Percentiles rank a stretch among this genome's conserved stretches.
Evolutionary conservation across 345 rosid genomes (phyloP).

Genomic region (Litchi chinensis): DNA sequence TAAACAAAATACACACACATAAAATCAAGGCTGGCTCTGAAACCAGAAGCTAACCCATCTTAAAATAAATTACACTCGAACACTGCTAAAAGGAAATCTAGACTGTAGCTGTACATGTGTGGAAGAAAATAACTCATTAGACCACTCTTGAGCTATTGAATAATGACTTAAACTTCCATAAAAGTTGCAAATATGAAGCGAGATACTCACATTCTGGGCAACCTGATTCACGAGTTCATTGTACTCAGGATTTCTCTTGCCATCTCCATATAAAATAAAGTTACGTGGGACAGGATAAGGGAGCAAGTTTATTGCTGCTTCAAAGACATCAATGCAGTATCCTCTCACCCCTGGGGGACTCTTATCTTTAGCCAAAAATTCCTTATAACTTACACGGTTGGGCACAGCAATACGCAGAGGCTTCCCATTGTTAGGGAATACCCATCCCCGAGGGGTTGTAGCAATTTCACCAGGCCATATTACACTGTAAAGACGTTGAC

Average conservation of each 20-base stretch:
- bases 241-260: constrained; percentile 65
- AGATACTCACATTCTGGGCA: constrained; percentile 64
- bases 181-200: background rate
- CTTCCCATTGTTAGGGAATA: constrained; percentile 81
- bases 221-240: constrained; percentile 58
- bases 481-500: constrained; percentile 55
- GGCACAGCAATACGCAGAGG: constrained; percentile 82
- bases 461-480: constrained; percentile 86
- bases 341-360: constrained; percentile 78
- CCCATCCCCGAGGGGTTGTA: constrained; percentile 80
- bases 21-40: background rate
- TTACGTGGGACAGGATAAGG: constrained; percentile 80
- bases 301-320: constrained; percentile 80
- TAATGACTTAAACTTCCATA: background rate
- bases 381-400: constrained; percentile 60
- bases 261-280: constrained; percentile 66
- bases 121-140: background rate
- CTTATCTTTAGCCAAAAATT: constrained; percentile 58
- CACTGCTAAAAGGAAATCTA: background rate
- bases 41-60: background rate
- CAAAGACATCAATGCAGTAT: constrained; percentile 88
- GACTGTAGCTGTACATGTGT: background rate
- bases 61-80: background rate
- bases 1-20: background rate
- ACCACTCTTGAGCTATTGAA: background rate